phyloP scores from a whole-genome alignment of 2,329 filamentous ascomycete genomes.

The Lachnellula occidentalis region DNA sequence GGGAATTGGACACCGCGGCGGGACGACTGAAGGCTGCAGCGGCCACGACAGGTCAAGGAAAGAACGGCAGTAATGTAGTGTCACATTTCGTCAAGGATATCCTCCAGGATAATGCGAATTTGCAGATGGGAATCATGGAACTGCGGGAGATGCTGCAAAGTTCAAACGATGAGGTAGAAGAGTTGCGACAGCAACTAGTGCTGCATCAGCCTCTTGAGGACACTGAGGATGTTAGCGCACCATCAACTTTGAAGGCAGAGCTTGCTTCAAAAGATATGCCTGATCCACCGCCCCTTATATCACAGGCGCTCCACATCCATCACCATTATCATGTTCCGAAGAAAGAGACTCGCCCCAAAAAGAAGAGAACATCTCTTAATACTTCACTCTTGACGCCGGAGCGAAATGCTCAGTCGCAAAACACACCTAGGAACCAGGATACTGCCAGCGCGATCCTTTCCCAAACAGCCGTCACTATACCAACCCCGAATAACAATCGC shows the following conservation, averaged over 20 bases:
- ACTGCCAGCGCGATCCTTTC: slow-evolving; percentile 38
- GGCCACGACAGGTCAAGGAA: slow-evolving; percentile 50
- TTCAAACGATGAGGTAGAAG: slow-evolving; percentile 92
- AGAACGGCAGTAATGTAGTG: slow-evolving; percentile 65
- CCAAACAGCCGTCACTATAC: slow-evolving; percentile 46
- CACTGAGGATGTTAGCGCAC: slow-evolving; percentile 28
- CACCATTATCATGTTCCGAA: slow-evolving; percentile 80
- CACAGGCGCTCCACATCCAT: slow-evolving; percentile 83
- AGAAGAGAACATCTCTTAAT: slow-evolving; percentile 62
- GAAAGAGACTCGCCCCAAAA: slow-evolving; percentile 61
- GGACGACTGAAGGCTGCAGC: slow-evolving; percentile 74
- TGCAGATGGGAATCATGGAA: slow-evolving; percentile 89
- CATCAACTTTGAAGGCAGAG: slow-evolving; percentile 64
- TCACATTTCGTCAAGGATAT: slow-evolving; percentile 95
- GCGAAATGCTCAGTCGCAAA: slow-evolving; percentile 30
- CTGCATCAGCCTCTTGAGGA: slow-evolving; percentile 64
- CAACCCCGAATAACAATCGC: slow-evolving; percentile 43
- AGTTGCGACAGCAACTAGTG: slow-evolving; percentile 72
- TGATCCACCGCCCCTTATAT: slow-evolving; percentile 34
- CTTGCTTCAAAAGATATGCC: slow-evolving; percentile 47
- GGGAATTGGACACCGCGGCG: slow-evolving; percentile 73
- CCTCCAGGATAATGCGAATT: slow-evolving; percentile 86
- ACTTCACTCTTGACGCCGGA: slow-evolving; percentile 57
- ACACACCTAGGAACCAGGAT: slow-evolving; percentile 36
- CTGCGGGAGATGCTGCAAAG: slow-evolving; percentile 82